A percentile compares a stretch with the other conserved stretches of the same genome.
phyloP scores from a whole-genome alignment of 1,284 basidiomycete species.

The Trichosporon ovoides region DNA sequence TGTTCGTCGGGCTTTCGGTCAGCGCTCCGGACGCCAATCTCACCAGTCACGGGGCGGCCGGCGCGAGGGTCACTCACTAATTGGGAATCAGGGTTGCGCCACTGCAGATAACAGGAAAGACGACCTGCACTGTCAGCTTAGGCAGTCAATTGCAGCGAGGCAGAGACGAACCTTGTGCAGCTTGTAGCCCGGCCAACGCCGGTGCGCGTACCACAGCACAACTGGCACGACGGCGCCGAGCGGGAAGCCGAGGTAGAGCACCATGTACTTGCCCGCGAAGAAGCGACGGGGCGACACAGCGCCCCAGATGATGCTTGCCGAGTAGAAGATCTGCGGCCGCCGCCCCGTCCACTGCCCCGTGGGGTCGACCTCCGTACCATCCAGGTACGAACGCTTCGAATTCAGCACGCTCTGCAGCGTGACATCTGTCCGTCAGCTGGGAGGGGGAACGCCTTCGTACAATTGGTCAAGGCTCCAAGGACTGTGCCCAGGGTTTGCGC shows the following conservation, averaged over 20 bases:
- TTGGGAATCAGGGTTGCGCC: conserved; percentile 49
- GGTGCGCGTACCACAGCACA: conserved; percentile 49
- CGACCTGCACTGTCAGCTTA: conserved; percentile 34
- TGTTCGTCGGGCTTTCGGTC: conserved; percentile 49
- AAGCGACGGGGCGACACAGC: conserved; percentile 51
- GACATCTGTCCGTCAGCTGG: conserved; percentile 34
- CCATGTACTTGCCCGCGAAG: conserved; percentile 51
- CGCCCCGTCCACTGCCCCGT: conserved; percentile 50
- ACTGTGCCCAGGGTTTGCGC: conserved; percentile 52
- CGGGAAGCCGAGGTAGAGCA: conserved; percentile 50
- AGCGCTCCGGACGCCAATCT: conserved; percentile 1
- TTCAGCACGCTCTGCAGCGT: conserved; percentile 48
- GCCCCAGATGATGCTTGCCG: conserved; percentile 50
- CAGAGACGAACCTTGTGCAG: conserved; percentile 36
- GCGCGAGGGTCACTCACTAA: conserved; percentile 31
- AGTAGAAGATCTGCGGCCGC: conserved; percentile 46
- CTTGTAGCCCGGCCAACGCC: conserved; percentile 41
- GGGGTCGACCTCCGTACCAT: conserved; percentile 49
- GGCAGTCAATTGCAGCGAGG: background rate
- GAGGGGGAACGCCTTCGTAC: conserved; percentile 18
- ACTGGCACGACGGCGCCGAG: conserved; percentile 50
- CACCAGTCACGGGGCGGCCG: background rate
- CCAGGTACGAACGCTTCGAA: conserved; percentile 43
- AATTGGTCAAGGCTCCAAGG: conserved; percentile 50
- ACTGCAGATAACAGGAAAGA: conserved; percentile 52